Base-by-base conservation (phyloP, 164 flowering plant genomes). In the Hamamelis virginiana region DNA sequence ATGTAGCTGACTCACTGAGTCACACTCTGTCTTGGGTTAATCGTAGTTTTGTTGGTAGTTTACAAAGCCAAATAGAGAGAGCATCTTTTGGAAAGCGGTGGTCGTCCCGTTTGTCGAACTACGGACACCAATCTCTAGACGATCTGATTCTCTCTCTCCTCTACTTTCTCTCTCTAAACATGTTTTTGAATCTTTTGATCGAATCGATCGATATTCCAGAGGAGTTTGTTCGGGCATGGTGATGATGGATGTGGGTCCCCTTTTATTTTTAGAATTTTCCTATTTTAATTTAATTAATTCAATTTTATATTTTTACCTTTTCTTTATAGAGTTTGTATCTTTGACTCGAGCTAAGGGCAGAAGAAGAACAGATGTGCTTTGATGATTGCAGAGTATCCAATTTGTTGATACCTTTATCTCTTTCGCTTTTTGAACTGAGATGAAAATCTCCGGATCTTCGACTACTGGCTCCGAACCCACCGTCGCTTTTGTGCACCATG, bases 11-110 rank as follows among this genome's bases (percentile, higher is more conserved):
- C 70, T 41, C 48, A 48, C 50, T n/a, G n/a, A n/a, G n/a, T n/a
- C n/a, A n/a, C n/a, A n/a, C n/a, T n/a, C n/a, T 69, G 75, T 78
- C 81, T 77, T 73, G 83, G 82, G 80, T 59, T 59, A 59, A 70
- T 48, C 69, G 77, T 44, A 67, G 70, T 71, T 59, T 58, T 26
- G 38, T 59, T 73, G 18, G 77, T 53, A 41, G 80, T 70, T 65
- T 55, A 75, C 80, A 77, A 72, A 71, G 82, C 59, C 62, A 52
- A 72, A n/a, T n/a, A n/a, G 58, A 59, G 70, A 74, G 83, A 81
- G 91, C 86, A 87, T 87, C 84, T 85, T 84, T 87, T 81, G 91
- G 81, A 87, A 87, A 82, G 87, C 79, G 89, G 79, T 82, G 77
- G 83, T 80, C 81, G 84, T 84, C 83, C 80, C 72, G 71, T 79